Conservation (phyloP, 2,329 filamentous ascomycete genomes). For the Colletotrichum incanum region DNA sequence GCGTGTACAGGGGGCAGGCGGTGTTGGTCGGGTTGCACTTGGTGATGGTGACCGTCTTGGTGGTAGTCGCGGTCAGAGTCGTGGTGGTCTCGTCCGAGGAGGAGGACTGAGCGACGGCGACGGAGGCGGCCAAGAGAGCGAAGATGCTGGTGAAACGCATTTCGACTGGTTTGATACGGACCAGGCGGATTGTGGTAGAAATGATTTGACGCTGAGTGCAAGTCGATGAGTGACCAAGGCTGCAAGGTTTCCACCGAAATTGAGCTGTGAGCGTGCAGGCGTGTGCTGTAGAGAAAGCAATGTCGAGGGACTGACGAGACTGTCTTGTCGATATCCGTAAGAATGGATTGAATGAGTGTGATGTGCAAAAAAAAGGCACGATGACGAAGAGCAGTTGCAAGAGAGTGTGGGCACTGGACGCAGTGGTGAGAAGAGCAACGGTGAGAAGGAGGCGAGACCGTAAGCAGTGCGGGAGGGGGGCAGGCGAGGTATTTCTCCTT, state of each 20-base stretch:
- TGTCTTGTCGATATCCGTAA: slow-evolving; percentile 38
- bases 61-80: slow-evolving; percentile 61
- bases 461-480: slow-evolving; percentile 23
- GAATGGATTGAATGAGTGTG: slow-evolving; percentile 26
- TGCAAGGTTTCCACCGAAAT: slow-evolving; percentile 14
- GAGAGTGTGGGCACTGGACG: slow-evolving; percentile 41
- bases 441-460: slow-evolving; percentile 13
- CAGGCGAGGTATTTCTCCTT: slow-evolving; percentile 43
- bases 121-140: slow-evolving; percentile 59
- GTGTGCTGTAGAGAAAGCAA: slow-evolving; percentile 23
- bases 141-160: slow-evolving; percentile 64
- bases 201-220: slow-evolving; percentile 21
- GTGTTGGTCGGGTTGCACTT: slow-evolving; percentile 61
- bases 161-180: slow-evolving; percentile 49
- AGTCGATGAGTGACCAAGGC: slow-evolving; percentile 28
- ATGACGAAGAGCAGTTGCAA: slow-evolving; percentile 40
- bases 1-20: slow-evolving; percentile 59
- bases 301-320: slow-evolving; percentile 34
- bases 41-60: slow-evolving; percentile 63
- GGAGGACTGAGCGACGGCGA: slow-evolving; percentile 53
- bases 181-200: slow-evolving; percentile 6
- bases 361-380: slow-evolving; percentile 39
- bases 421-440: slow-evolving; percentile 29
- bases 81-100: slow-evolving; percentile 53
- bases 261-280: slow-evolving; percentile 14